Percentiles rank a stretch among this genome's conserved stretches.
These are phyloP conservation scores for Trichosporon faecale DNA, from an alignment of 1,284 basidiomycete species.

Conservation along the genomic window DNA sequence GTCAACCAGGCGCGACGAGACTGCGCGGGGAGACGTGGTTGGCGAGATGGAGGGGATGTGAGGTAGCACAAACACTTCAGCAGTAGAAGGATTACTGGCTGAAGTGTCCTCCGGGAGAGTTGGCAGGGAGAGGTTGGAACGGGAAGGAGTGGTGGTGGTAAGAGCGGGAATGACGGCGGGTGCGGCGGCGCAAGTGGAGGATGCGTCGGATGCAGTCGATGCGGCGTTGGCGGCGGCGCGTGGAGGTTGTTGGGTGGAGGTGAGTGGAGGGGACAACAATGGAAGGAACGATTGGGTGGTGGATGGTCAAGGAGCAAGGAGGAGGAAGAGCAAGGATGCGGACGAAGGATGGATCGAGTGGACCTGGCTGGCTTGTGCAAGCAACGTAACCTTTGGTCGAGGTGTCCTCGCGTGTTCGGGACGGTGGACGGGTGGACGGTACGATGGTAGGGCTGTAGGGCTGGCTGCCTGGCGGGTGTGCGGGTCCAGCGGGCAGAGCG, in stretches of 20 bases:
- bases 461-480: neutral
- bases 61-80: slow-evolving; percentile 1
- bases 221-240: neutral
- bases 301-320: neutral
- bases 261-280: neutral
- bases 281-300: neutral
- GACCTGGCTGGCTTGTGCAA: neutral
- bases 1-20: slow-evolving; percentile 1
- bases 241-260: neutral
- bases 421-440: neutral
- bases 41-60: slow-evolving; percentile 4
- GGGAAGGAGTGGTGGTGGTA: neutral
- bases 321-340: neutral
- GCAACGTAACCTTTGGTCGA: neutral
- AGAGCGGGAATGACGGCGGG: slow-evolving; percentile 1
- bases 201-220: neutral
- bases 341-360: neutral
- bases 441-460: neutral
- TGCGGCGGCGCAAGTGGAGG: neutral
- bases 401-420: slow-evolving; percentile 7
- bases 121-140: slow-evolving; percentile 6
- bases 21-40: slow-evolving; percentile 3
- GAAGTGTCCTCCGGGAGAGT: slow-evolving; percentile 1
- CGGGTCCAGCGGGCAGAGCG: too few relatives aligned
- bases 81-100: neutral